phyloP scores from a whole-genome alignment of 2,329 filamentous ascomycete genomes.

The Phialemonium atrogriseum region DNA sequence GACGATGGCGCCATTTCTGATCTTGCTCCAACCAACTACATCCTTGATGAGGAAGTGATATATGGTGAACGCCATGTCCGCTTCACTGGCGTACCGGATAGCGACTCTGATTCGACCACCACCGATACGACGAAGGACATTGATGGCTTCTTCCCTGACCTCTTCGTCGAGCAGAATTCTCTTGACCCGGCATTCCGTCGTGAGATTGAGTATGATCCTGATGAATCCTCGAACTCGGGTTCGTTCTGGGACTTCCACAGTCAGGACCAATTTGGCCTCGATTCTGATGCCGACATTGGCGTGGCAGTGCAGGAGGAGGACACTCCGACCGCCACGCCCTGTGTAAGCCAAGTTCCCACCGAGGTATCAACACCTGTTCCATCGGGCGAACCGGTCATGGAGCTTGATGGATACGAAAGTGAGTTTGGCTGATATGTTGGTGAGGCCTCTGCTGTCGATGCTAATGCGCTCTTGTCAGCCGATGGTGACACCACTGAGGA shows the following conservation, averaged over 20 bases:
- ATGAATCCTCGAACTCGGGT: constrained; percentile 47
- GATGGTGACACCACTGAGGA: constrained; percentile 57
- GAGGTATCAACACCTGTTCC: constrained; percentile 23
- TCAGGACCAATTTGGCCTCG: constrained; percentile 26
- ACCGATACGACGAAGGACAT: constrained; percentile 51
- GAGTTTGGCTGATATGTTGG: constrained; percentile 28
- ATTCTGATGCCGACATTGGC: constrained; percentile 34
- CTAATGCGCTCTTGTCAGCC: constrained; percentile 35
- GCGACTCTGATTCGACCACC: constrained; percentile 55
- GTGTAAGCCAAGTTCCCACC: constrained; percentile 23
- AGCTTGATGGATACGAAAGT: constrained; percentile 53
- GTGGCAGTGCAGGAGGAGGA: constrained; percentile 29
- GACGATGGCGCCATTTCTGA: constrained; percentile 27
- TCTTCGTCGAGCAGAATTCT: constrained; percentile 68
- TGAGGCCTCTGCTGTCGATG: constrained; percentile 12
- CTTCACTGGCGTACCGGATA: constrained; percentile 59
- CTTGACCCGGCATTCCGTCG: constrained; percentile 65
- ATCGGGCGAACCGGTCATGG: constrained; percentile 26
- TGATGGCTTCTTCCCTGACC: constrained; percentile 64
- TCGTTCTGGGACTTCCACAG: constrained; percentile 58
- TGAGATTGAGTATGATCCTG: constrained; percentile 61
- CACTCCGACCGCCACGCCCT: constrained; percentile 33
- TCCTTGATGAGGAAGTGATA: constrained; percentile 14
- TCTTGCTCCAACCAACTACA: constrained; percentile 14
- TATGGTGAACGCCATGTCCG: constrained; percentile 59